phyloP scores from a whole-genome alignment of 2,329 filamentous ascomycete genomes.

The Chrysosporium queenslandicum region DNA sequence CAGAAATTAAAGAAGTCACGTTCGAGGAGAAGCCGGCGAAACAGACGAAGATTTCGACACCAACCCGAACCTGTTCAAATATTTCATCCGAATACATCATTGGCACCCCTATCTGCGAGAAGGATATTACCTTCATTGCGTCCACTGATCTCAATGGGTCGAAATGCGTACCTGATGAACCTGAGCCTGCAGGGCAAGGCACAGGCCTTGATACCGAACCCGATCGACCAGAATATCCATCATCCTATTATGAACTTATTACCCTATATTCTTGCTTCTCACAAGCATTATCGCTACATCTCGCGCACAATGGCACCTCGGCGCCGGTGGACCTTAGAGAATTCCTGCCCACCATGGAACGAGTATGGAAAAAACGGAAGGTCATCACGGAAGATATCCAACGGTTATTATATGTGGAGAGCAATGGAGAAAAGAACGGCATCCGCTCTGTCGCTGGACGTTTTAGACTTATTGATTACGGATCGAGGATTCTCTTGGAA shows the following conservation, averaged over 20 bases:
- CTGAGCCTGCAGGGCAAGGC: not conserved
- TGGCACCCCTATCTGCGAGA: not conserved
- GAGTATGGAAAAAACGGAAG: slow-evolving; percentile 61
- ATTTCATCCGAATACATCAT: not conserved
- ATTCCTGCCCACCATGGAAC: slow-evolving; percentile 53
- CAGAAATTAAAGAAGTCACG: slow-evolving; percentile 1
- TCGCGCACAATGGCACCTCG: slow-evolving; percentile 56
- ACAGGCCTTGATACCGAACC: not conserved
- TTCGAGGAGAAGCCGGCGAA: not conserved
- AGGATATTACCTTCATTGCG: not conserved
- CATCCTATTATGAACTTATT: slow-evolving; percentile 44
- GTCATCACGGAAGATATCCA: slow-evolving; percentile 58
- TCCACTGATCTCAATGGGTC: not conserved
- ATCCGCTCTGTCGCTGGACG: not conserved
- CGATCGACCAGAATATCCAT: slow-evolving; percentile 22
- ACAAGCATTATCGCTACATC: slow-evolving; percentile 57
- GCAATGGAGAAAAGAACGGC: slow-evolving; percentile 10
- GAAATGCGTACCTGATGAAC: not conserved
- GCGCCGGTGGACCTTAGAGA: slow-evolving; percentile 54
- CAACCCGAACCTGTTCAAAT: not conserved
- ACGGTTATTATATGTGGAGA: slow-evolving; percentile 55
- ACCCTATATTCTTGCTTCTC: slow-evolving; percentile 57
- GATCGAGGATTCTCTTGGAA: slow-evolving; percentile 34
- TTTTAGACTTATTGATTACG: slow-evolving; percentile 35
- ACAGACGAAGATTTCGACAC: not conserved